These are phyloP conservation scores for Aspergillus baeticus DNA, from an alignment of 495 filamentous ascomycete genomes.

Conservation along the genomic window DNA sequence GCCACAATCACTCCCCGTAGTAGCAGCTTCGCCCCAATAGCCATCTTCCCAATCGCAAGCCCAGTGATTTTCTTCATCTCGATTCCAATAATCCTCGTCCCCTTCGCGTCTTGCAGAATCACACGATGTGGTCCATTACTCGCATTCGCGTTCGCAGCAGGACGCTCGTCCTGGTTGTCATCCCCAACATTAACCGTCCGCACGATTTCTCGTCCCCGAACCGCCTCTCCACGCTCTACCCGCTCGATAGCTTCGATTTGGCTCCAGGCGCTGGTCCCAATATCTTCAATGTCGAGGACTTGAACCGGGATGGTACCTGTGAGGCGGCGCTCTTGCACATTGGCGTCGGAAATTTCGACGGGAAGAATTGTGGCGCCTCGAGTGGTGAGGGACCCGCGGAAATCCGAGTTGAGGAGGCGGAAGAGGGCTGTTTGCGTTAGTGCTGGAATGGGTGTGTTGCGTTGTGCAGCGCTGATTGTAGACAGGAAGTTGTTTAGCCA, in stretches of 20 bases:
- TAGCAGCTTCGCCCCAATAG: slow-evolving; percentile 79
- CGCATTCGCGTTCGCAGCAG: slow-evolving; percentile 12
- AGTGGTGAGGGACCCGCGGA: slow-evolving; percentile 58
- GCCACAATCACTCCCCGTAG: slow-evolving; percentile 66
- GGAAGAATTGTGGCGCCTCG: slow-evolving; percentile 54
- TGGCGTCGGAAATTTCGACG: slow-evolving; percentile 48
- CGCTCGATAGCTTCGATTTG: slow-evolving; percentile 86
- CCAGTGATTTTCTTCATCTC: slow-evolving; percentile 68
- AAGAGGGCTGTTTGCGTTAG: slow-evolving; percentile 77
- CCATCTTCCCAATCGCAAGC: slow-evolving; percentile 60
- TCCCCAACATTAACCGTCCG: slow-evolving; percentile 59
- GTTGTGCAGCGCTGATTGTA: slow-evolving; percentile 31
- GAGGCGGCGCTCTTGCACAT: slow-evolving; percentile 53
- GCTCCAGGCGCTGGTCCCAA: slow-evolving; percentile 73
- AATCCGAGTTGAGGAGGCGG: slow-evolving; percentile 76
- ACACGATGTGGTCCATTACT: slow-evolving; percentile 70
- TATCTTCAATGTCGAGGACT: slow-evolving; percentile 79
- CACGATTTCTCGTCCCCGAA: slow-evolving; percentile 79
- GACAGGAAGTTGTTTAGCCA: slow-evolving; percentile 47
- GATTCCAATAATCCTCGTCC: slow-evolving; percentile 66
- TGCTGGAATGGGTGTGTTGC: slow-evolving; percentile 65
- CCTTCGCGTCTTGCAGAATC: slow-evolving; percentile 76
- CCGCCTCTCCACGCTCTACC: slow-evolving; percentile 76
- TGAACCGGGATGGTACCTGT: slow-evolving; percentile 68
- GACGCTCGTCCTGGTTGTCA: slow-evolving; percentile 33